Percentiles rank a stretch among this genome's conserved stretches.
phyloP scores from a whole-genome alignment of 805 yeast species.

The Starmerella riodocensis region DNA sequence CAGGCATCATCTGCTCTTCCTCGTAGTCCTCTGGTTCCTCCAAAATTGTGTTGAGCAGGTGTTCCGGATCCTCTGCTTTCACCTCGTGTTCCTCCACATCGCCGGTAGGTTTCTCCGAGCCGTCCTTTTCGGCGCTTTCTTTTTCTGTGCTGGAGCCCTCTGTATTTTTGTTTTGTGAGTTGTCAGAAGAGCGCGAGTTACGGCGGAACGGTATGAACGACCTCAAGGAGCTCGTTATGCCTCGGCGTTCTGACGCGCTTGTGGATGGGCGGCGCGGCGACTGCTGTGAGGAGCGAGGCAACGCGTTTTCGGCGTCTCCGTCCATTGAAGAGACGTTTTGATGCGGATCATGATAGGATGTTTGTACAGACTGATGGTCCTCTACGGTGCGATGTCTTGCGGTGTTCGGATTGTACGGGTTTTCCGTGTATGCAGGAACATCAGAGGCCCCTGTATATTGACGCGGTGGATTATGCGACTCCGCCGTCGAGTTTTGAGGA shows the following conservation, averaged over 20 bases:
- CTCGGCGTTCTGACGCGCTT: not conserved
- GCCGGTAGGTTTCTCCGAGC: not conserved
- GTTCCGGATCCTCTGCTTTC: conserved; percentile 16
- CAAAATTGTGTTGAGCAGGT: conserved; percentile 17
- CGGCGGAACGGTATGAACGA: not conserved
- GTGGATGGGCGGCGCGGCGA: not conserved
- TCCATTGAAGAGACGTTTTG: too few species aligned
- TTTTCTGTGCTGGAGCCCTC: not conserved
- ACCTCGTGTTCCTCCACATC: conserved; percentile 8
- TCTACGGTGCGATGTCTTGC: not conserved
- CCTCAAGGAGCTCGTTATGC: not conserved
- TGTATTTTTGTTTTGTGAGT: not conserved
- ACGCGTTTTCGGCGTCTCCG: too few species aligned
- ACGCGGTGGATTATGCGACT: not conserved
- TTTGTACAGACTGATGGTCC: not conserved
- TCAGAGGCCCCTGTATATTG: not conserved
- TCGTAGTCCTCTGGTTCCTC: conserved; percentile 19
- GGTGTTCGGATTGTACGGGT: not conserved
- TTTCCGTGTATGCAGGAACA: conserved; percentile 3
- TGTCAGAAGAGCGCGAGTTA: not conserved
- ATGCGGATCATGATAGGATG: not conserved
- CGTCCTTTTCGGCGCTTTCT: not conserved
- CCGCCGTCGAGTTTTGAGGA: not conserved
- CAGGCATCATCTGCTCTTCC: conserved; percentile 11
- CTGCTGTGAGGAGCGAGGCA: too few species aligned